Evolutionary conservation across 768 basidiomycete genomes (phyloP), one percentile per base, ranked within the genome.

Genomic region (Panaeolus cyanescens): DNA sequence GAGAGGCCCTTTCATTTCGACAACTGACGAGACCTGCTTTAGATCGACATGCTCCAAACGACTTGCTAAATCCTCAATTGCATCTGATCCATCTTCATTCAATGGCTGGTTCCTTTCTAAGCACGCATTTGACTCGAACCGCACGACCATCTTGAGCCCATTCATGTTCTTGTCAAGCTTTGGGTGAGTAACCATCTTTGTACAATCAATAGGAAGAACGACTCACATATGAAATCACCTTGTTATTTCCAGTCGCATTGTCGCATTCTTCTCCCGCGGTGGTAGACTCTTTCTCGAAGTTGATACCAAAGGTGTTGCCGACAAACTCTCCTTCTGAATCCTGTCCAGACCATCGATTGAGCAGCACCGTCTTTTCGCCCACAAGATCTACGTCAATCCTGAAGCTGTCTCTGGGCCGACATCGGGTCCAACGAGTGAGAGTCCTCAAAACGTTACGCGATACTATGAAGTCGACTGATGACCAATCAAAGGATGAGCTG

Each of bases 301-400:
- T 83, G 45, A 80, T 70, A 0, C 87, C 86, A 70, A 75, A 90
- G 0, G 71, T 74, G 31, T 59, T 65, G 10, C 75, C 74, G 39
- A 62, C 54, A 55, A 71, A 67, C n/a, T 75, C 76, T 22, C 39
- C 30, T 31, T 60, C 59, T 5, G 62, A 58, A 61, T 61, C 19
- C 67, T 67, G 54, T 59, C 67, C 62, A 62, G 77, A 79, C 80
- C 85, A 85, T 2, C 89, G 74, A 55, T 80, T 83, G 55, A 90
- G 70, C 32, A 90, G 65, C 15, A 87, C 74, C 0, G 89, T 89
- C 50, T 71, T 72, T 32, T 68, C 64, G 0, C 87, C 86, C 0
- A 75, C 77, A 12, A 88, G 71, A 66, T 91, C 83, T 3, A 84
- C 63, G 56, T 91, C 88, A 63, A 91, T 88, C 20, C 89, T 74